Percentiles rank a stretch among this genome's conserved stretches.
Evolutionary conservation across 768 basidiomycete species (phyloP).

Genomic region (Suillus variegatus): DNA sequence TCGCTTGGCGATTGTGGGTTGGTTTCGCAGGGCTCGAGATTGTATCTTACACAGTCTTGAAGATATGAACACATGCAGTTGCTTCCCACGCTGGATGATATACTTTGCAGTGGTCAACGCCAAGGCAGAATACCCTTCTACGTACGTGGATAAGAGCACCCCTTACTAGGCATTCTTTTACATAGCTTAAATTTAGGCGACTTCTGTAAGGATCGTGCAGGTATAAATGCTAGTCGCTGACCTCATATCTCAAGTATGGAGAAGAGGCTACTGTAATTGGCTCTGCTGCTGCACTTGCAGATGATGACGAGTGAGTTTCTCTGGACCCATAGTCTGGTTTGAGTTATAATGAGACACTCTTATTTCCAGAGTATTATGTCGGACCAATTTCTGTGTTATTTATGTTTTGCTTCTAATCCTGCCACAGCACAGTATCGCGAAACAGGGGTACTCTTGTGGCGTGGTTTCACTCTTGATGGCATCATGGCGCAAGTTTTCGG

Average conservation of each 20-base stretch:
- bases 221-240: slow-evolving; percentile 8
- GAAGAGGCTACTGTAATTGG: slow-evolving; percentile 92
- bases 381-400: slow-evolving; percentile 15
- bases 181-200: slow-evolving; percentile 55
- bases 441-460: slow-evolving; percentile 88
- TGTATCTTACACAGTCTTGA: slow-evolving; percentile 1
- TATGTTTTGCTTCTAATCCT: slow-evolving; percentile 5
- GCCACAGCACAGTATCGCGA: slow-evolving; percentile 84
- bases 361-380: slow-evolving; percentile 67
- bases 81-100: slow-evolving; percentile 80
- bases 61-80: slow-evolving; percentile 81
- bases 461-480: slow-evolving; percentile 79
- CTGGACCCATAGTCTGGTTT: background rate
- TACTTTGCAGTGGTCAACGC: slow-evolving; percentile 89
- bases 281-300: slow-evolving; percentile 80
- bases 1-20: slow-evolving; percentile 64
- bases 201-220: slow-evolving; percentile 54
- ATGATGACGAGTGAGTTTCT: slow-evolving; percentile 77
- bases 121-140: slow-evolving; percentile 94
- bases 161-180: background rate
- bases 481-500: slow-evolving; percentile 93
- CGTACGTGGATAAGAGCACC: slow-evolving; percentile 43
- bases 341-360: slow-evolving; percentile 12
- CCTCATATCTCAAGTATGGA: slow-evolving; percentile 56
- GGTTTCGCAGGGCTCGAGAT: background rate